Conservation (phyloP, 805 yeast genomes). For the Alloascoidea africana region DNA sequence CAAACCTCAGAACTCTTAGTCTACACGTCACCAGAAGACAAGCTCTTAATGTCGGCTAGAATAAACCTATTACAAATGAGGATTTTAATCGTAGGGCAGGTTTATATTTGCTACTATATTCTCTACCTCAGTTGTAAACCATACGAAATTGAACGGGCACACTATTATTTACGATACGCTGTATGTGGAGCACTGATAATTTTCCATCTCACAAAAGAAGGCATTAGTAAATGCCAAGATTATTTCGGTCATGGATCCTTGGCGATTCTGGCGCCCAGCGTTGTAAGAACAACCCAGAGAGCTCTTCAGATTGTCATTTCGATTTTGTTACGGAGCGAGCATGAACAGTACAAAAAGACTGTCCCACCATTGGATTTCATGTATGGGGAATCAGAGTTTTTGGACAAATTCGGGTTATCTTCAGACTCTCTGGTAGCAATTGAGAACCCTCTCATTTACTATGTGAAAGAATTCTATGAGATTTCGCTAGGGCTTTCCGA, state of each 20-base stretch:
- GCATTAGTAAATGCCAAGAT: not conserved
- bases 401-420: not conserved
- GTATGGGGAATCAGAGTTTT: not conserved
- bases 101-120: not conserved
- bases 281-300: not conserved
- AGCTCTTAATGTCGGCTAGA: not conserved
- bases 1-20: not conserved
- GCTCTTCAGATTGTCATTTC: not conserved
- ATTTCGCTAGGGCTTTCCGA: not conserved
- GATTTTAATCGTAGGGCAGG: not conserved
- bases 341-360: not conserved
- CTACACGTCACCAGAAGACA: not conserved
- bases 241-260: constrained; percentile 1
- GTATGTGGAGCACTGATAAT: not conserved
- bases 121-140: constrained; percentile 1
- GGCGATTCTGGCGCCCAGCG: not conserved
- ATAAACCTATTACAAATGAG: not conserved
- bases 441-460: not conserved
- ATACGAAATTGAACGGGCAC: not conserved
- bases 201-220: not conserved
- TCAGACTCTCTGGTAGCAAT: not conserved
- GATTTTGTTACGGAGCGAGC: not conserved
- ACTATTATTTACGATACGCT: not conserved
- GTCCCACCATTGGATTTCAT: not conserved
- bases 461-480: not conserved